Percentiles rank a stretch among this genome's conserved stretches.
These are phyloP conservation scores for Candida cerambycidarum DNA, from an alignment of 805 yeast species.

Conservation along the genomic window DNA sequence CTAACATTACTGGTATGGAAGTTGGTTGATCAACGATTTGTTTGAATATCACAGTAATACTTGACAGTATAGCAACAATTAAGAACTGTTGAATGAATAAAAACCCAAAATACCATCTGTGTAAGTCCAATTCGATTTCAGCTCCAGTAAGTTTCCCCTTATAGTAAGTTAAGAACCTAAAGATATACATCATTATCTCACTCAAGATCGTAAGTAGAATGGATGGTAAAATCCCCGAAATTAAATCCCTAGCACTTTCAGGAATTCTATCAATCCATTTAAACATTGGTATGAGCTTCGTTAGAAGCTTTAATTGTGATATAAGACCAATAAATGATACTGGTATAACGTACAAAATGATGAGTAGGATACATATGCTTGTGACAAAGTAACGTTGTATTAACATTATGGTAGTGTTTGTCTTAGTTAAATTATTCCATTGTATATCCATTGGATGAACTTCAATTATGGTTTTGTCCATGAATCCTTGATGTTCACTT, in stretches of 20 bases:
- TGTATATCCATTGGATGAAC: conserved; percentile 66
- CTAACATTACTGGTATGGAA: conserved; percentile 68
- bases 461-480: conserved; percentile 48
- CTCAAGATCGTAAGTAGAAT: conserved; percentile 62
- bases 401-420: conserved; percentile 34
- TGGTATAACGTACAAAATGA: conserved; percentile 72
- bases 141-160: conserved; percentile 64
- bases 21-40: conserved; percentile 68
- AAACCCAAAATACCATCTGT: conserved; percentile 75
- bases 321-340: conserved; percentile 77
- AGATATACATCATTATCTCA: conserved; percentile 57
- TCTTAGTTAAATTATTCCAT: conserved; percentile 61
- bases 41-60: conserved; percentile 62
- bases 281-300: conserved; percentile 59
- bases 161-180: conserved; percentile 51
- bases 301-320: conserved; percentile 68
- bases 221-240: conserved; percentile 69
- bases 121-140: conserved; percentile 67
- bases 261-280: conserved; percentile 59
- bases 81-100: conserved; percentile 79
- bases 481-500: conserved; percentile 40
- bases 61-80: conserved; percentile 82
- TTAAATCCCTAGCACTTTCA: conserved; percentile 46
- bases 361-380: conserved; percentile 46
- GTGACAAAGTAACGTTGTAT: conserved; percentile 46